Conservation (phyloP, 805 yeast species). For the Suhomyces sp. region DNA sequence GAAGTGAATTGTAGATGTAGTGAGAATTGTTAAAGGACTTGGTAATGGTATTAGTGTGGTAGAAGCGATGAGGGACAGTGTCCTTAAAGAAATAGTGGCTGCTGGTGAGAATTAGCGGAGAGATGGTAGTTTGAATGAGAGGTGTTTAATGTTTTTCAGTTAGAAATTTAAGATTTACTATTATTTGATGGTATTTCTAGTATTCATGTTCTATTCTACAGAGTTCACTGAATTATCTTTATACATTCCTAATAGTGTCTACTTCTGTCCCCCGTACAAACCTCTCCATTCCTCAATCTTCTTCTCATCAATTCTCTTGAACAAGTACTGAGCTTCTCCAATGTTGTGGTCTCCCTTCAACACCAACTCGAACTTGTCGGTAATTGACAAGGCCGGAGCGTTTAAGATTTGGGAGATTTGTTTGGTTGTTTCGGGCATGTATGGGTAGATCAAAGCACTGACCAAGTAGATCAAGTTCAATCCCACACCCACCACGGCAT, state of each 20-base stretch:
- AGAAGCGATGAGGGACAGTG: no score
- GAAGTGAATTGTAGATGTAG: no score
- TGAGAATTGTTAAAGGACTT: no score
- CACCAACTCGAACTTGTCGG: conserved; percentile 67
- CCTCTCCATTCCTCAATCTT: conserved; percentile 84
- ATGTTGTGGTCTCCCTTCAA: conserved; percentile 81
- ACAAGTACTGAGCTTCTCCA: conserved; percentile 87
- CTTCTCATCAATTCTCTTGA: conserved; percentile 87
- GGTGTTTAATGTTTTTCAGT: no score
- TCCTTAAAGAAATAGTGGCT: no score
- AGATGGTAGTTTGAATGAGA: no score
- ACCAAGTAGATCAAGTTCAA: conserved; percentile 83
- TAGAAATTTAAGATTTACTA: no score
- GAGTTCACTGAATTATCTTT: no score
- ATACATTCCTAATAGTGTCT: neutral
- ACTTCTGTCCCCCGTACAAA: conserved; percentile 79
- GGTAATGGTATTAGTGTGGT: no score
- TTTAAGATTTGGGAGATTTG: conserved; percentile 76
- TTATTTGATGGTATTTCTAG: no score
- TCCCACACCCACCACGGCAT: conserved; percentile 90
- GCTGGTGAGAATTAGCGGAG: no score
- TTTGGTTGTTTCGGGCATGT: conserved; percentile 78
- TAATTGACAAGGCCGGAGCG: conserved; percentile 75
- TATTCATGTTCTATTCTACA: no score
- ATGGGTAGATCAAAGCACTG: conserved; percentile 81